phyloP scores from a whole-genome alignment of 2,329 filamentous ascomycete species.

The Lachnellula cervina region DNA sequence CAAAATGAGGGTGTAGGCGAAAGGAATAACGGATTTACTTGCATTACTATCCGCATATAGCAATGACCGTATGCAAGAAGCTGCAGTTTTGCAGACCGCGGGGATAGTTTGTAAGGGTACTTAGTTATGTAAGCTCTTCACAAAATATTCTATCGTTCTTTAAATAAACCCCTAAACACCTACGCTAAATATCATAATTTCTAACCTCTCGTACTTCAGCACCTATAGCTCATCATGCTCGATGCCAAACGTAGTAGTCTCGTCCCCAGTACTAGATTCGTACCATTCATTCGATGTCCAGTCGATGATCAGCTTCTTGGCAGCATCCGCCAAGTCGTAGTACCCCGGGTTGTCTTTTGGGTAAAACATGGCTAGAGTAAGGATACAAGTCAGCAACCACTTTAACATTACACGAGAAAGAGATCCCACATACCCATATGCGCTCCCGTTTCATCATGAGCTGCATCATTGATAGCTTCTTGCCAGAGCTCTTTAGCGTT shows the following conservation, averaged over 20 bases:
- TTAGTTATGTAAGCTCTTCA: too few species aligned
- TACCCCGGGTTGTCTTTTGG: constrained; percentile 69
- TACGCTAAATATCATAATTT: neutral
- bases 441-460: constrained; percentile 71
- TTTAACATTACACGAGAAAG: constrained; percentile 17
- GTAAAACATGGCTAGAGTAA: constrained; percentile 62
- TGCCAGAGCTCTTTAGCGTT: constrained; percentile 55
- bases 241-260: constrained; percentile 9
- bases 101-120: too few species aligned
- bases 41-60: too few species aligned
- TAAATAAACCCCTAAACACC: neutral
- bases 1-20: too few species aligned
- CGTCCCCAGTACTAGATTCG: constrained; percentile 40
- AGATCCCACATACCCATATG: constrained; percentile 59
- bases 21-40: too few species aligned
- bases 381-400: neutral
- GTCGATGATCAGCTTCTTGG: constrained; percentile 57
- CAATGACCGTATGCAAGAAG: too few species aligned
- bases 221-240: constrained; percentile 14
- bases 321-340: constrained; percentile 58
- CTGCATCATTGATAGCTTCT: constrained; percentile 72
- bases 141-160: too few species aligned
- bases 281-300: constrained; percentile 69
- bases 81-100: too few species aligned
- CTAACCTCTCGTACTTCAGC: neutral